A percentile compares a stretch with the other conserved stretches of the same genome.
These are phyloP conservation scores for Lecanoromycetidae sp. DNA, from an alignment of 2,329 filamentous ascomycete genomes.

Conservation along the genomic window DNA sequence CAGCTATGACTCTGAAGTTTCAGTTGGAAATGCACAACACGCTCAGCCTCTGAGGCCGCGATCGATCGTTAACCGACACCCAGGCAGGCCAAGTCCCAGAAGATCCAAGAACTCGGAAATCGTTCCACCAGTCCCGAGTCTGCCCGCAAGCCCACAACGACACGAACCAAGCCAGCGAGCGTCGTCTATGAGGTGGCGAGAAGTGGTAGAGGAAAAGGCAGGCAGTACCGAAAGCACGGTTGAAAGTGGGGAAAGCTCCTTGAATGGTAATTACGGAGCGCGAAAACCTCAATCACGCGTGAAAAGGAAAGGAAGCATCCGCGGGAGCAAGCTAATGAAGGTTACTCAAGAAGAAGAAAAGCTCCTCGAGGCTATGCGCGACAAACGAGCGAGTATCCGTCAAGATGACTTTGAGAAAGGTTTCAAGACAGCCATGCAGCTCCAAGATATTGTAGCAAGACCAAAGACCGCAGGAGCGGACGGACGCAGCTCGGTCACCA, in stretches of 20 bases:
- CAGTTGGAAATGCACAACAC: conserved; percentile 13
- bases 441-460: conserved; percentile 12
- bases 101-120: conserved; percentile 11
- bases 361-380: conserved; percentile 39
- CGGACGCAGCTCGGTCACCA: no score
- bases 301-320: conserved; percentile 8
- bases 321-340: conserved; percentile 38
- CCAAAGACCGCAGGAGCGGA: conserved; percentile 15
- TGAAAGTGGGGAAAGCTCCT: conserved; percentile 11
- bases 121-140: conserved; percentile 15
- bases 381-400: conserved; percentile 36
- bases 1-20: conserved; percentile 12
- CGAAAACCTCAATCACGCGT: background rate
- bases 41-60: conserved; percentile 13
- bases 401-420: conserved; percentile 23
- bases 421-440: conserved; percentile 11
- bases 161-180: conserved; percentile 9
- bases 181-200: conserved; percentile 16
- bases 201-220: conserved; percentile 12
- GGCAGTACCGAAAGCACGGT: conserved; percentile 7
- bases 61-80: conserved; percentile 7
- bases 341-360: conserved; percentile 43
- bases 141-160: conserved; percentile 13
- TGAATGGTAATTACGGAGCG: conserved; percentile 1
- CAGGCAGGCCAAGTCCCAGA: conserved; percentile 1